These are phyloP conservation scores for Saccharum officinarum DNA, from an alignment of 176 grass and related monocot genomes.

Conservation along the genomic window DNA sequence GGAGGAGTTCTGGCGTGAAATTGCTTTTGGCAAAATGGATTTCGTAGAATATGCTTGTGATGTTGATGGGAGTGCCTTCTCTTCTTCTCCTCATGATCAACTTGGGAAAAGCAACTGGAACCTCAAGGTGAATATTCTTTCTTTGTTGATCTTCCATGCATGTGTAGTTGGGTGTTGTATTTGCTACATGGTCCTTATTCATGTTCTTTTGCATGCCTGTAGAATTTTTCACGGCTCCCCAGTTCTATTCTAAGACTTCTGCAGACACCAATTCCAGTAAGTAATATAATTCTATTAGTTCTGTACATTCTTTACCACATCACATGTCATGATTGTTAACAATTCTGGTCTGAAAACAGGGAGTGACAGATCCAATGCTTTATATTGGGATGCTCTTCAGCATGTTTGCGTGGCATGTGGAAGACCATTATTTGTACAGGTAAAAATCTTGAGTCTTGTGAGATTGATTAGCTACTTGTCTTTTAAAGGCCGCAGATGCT, in stretches of 20 bases:
- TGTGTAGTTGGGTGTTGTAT: neutral
- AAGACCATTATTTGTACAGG: conserved; percentile 99
- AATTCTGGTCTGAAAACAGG: conserved; percentile 53
- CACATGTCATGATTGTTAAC: conserved; percentile 22
- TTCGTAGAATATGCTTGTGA: conserved; percentile 98
- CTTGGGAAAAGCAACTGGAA: conserved; percentile 97
- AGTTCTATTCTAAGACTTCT: conserved; percentile 87
- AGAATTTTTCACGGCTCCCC: conserved; percentile 88
- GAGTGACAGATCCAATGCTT: conserved; percentile 99
- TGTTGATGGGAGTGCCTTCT: conserved; percentile 99
- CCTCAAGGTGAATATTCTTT: conserved; percentile 65
- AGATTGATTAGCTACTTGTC: neutral
- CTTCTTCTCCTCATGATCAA: conserved; percentile 72
- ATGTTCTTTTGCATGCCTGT: conserved; percentile 12
- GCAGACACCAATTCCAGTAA: conserved; percentile 72
- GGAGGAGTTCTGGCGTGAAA: conserved; percentile 99
- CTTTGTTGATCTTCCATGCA: neutral
- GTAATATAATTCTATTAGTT: conserved; percentile 26
- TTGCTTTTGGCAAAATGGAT: conserved; percentile 93
- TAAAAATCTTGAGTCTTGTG: conserved; percentile 22
- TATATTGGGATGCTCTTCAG: conserved; percentile 99
- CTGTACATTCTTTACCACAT: neutral
- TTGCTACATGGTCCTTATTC: neutral
- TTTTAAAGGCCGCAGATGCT: conserved; percentile 4
- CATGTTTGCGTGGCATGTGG: conserved; percentile 99